Evolutionary conservation across 805 yeast genomes (phyloP).

Genomic region (Zygoascus biomembranicola): DNA sequence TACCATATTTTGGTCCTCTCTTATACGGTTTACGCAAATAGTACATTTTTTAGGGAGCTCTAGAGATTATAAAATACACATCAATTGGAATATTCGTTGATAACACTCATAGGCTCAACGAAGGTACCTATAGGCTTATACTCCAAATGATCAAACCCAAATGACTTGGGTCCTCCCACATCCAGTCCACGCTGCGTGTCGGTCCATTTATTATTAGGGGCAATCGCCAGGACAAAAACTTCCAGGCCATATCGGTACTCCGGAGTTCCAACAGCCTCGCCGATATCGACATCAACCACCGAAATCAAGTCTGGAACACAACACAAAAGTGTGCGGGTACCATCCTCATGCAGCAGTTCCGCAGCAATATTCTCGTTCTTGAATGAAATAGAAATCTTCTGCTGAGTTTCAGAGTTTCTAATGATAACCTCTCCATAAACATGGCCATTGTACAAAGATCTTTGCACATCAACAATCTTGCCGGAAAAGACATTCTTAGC

Average conservation of each 20-base stretch:
- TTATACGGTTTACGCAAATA: no score
- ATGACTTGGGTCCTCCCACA: slow-evolving; percentile 37
- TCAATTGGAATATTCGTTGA: slow-evolving; percentile 28
- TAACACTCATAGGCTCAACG: slow-evolving; percentile 32
- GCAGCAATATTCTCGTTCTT: slow-evolving; percentile 40
- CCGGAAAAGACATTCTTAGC: slow-evolving; percentile 35
- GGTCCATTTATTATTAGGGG: slow-evolving; percentile 33
- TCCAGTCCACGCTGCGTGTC: slow-evolving; percentile 29
- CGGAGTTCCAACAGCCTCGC: slow-evolving; percentile 43
- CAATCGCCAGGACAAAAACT: slow-evolving; percentile 36
- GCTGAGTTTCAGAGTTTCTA: background rate
- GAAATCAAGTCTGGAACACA: slow-evolving; percentile 42
- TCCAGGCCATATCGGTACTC: slow-evolving; percentile 39
- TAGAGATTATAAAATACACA: background rate
- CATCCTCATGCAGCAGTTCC: slow-evolving; percentile 14
- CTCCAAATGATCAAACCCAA: slow-evolving; percentile 28
- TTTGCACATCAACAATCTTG: slow-evolving; percentile 37
- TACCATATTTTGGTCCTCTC: no score
- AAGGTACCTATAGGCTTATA: slow-evolving; percentile 28
- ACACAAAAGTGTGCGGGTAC: slow-evolving; percentile 26
- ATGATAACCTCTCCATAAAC: slow-evolving; percentile 38
- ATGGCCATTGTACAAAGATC: slow-evolving; percentile 36
- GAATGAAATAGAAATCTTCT: slow-evolving; percentile 32
- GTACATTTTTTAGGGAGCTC: no score
- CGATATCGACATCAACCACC: slow-evolving; percentile 35